phyloP scores from a whole-genome alignment of 192 early-diverging fungal species.

The Backusella sp. region DNA sequence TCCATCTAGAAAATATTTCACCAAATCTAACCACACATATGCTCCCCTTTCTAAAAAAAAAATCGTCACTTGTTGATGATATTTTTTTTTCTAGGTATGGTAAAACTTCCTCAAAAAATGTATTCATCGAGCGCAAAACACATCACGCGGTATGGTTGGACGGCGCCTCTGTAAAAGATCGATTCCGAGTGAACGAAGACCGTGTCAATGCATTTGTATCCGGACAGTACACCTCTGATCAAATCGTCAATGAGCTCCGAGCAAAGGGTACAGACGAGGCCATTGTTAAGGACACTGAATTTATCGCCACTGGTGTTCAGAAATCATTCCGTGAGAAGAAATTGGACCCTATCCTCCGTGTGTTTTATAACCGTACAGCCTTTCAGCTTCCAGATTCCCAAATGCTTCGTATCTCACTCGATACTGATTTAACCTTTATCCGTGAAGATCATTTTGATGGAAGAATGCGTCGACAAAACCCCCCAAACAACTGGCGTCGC shows the following conservation, averaged over 20 bases:
- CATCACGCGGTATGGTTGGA: slow-evolving; percentile 59
- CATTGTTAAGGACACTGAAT: slow-evolving; percentile 44
- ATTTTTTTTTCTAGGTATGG: slow-evolving; percentile 29
- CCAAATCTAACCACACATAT: background rate
- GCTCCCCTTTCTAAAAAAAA: background rate
- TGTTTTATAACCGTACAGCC: slow-evolving; percentile 96
- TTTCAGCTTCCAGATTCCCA: slow-evolving; percentile 97
- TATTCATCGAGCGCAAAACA: slow-evolving; percentile 38
- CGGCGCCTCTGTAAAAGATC: slow-evolving; percentile 72
- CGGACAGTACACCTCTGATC: slow-evolving; percentile 74
- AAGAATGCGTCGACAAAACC: slow-evolving; percentile 51
- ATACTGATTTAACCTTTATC: slow-evolving; percentile 94
- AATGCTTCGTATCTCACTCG: slow-evolving; percentile 89
- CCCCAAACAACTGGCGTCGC: slow-evolving; percentile 89
- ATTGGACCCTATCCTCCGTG: slow-evolving; percentile 81
- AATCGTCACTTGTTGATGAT: background rate
- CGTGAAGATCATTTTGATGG: slow-evolving; percentile 86
- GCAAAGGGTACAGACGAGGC: slow-evolving; percentile 54
- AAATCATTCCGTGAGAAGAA: slow-evolving; percentile 64
- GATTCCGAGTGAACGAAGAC: slow-evolving; percentile 93
- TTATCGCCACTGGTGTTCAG: slow-evolving; percentile 74
- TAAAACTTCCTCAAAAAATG: slow-evolving; percentile 24
- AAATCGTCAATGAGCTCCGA: slow-evolving; percentile 74
- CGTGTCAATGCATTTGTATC: slow-evolving; percentile 82
- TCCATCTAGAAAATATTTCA: background rate